These are phyloP conservation scores for Paraphysoderma sedebokerense DNA, from an alignment of 371 early-diverging fungal genomes.

Conservation along the genomic window DNA sequence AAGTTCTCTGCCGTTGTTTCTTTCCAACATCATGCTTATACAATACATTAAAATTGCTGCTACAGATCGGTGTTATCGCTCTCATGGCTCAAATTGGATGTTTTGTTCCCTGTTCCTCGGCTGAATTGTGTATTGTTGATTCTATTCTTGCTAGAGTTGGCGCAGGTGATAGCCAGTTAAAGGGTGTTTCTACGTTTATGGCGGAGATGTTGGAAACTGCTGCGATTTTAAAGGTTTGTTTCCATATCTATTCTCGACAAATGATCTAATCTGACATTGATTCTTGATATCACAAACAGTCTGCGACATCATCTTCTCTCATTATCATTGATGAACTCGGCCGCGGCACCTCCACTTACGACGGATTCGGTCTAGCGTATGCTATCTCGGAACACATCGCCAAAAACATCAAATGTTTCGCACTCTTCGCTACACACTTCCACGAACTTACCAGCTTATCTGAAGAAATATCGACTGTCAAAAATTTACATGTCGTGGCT, in stretches of 20 bases:
- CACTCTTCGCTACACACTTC: constrained; percentile 95
- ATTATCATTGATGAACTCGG: constrained; percentile 36
- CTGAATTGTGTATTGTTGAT: constrained; percentile 69
- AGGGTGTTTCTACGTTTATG: constrained; percentile 97
- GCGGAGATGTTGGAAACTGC: constrained; percentile 98
- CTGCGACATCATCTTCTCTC: too few relatives aligned
- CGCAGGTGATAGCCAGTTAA: constrained; percentile 86
- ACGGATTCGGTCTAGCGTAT: not conserved
- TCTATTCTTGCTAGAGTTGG: constrained; percentile 91
- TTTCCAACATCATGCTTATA: not conserved
- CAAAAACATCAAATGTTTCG: constrained; percentile 51
- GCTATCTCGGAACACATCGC: constrained; percentile 37
- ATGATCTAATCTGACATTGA: too few relatives aligned
- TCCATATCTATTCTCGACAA: too few relatives aligned
- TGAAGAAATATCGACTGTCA: constrained; percentile 46
- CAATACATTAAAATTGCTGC: constrained; percentile 3
- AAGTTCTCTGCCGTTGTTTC: constrained; percentile 2
- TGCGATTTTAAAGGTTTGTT: constrained; percentile 53
- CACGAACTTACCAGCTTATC: constrained; percentile 84
- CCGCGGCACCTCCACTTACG: not conserved
- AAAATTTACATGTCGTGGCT: constrained; percentile 75
- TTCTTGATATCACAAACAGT: too few relatives aligned
- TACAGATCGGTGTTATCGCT: constrained; percentile 66
- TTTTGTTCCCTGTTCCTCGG: constrained; percentile 98
- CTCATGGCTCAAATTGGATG: constrained; percentile 97